Evolutionary conservation across 331 rosid genomes (phyloP).

Genomic region (Malus hybrid): DNA sequence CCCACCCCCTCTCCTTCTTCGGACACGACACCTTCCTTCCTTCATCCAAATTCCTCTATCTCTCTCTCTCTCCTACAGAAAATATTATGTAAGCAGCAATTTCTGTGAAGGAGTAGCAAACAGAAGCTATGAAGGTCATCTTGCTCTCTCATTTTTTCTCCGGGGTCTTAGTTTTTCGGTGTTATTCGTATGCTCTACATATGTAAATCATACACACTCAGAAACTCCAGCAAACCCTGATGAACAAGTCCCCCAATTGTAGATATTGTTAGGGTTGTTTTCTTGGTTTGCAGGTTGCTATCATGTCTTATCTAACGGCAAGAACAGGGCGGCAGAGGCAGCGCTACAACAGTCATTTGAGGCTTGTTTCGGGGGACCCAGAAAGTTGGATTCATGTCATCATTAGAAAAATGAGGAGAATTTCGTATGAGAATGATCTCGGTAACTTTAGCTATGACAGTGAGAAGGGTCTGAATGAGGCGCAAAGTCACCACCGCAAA

Average conservation of each 20-base stretch:
- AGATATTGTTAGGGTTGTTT: neutral
- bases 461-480: too few species aligned
- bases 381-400: too few species aligned
- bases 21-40: neutral
- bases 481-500: too few species aligned
- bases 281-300: neutral
- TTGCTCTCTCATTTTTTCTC: neutral
- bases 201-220: neutral
- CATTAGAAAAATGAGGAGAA: too few species aligned
- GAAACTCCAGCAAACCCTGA: neutral
- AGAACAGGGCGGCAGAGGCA: constrained; percentile 28
- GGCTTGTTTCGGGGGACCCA: constrained; percentile 25
- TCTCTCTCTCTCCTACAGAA: neutral
- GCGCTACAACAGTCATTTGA: constrained; percentile 22
- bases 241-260: neutral
- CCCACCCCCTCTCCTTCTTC: neutral
- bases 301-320: constrained; percentile 21
- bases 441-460: too few species aligned
- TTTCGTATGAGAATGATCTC: too few species aligned
- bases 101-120: constrained; percentile 12
- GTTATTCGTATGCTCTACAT: neutral
- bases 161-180: neutral
- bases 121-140: neutral
- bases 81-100: neutral
- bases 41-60: too few species aligned